phyloP scores from a whole-genome alignment of 345 rosid species.

The Aquilaria yunnanensis region DNA sequence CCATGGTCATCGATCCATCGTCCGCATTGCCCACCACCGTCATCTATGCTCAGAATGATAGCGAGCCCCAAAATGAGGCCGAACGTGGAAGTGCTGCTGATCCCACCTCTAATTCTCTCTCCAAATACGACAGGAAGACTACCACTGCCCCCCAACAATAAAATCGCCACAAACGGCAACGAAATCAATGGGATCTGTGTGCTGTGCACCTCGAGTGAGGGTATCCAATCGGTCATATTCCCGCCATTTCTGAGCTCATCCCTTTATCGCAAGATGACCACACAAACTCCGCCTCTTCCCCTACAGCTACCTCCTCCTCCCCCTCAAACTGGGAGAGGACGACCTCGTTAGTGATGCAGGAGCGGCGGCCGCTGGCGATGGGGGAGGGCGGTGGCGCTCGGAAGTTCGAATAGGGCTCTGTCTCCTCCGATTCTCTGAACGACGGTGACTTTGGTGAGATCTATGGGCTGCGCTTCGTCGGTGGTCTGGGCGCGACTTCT shows the following conservation, averaged over 20 bases:
- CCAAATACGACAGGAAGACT: conserved; percentile 44
- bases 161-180: conserved; percentile 30
- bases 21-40: background rate
- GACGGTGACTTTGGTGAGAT: no score
- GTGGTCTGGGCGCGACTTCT: no score
- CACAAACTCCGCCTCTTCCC: conserved; percentile 41
- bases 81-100: conserved; percentile 17
- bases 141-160: conserved; percentile 58
- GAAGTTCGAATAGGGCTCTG: conserved; percentile 21
- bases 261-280: conserved; percentile 42
- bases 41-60: background rate
- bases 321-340: conserved; percentile 66
- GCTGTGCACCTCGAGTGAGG: conserved; percentile 49
- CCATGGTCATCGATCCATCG: background rate
- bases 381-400: conserved; percentile 95
- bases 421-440: no score
- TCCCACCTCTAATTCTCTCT: conserved; percentile 41
- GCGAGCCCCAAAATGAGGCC: background rate
- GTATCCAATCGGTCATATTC: conserved; percentile 50
- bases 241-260: conserved; percentile 40
- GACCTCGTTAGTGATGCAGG: conserved; percentile 68
- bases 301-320: conserved; percentile 34
- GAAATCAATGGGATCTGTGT: conserved; percentile 20
- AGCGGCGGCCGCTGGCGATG: conserved; percentile 57
- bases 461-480: no score